A percentile compares a stretch with the other conserved stretches of the same genome.
Evolutionary conservation across 352 stramenopile genomes (phyloP).

Genomic region (Phytophthora macrochlamydospora): DNA sequence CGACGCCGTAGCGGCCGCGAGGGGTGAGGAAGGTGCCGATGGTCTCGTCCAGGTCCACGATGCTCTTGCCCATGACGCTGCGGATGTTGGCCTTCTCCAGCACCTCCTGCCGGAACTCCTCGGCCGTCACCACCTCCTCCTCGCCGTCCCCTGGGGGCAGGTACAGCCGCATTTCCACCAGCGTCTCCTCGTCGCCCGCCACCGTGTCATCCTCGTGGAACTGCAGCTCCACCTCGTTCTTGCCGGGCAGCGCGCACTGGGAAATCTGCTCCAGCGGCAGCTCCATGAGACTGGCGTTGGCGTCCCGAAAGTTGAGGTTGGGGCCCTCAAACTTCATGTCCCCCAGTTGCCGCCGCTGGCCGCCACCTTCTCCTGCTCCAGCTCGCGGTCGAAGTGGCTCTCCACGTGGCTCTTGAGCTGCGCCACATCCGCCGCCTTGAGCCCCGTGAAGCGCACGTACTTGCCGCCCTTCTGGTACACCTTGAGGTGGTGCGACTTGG

Average conservation of each 20-base stretch:
- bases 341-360: slow-evolving; percentile 93
- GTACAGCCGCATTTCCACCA: slow-evolving; percentile 97
- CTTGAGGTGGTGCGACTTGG: slow-evolving; percentile 86
- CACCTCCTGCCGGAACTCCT: slow-evolving; percentile 86
- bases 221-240: slow-evolving; percentile 99
- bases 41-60: slow-evolving; percentile 96
- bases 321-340: slow-evolving; percentile 93
- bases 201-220: slow-evolving; percentile 98
- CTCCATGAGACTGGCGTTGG: slow-evolving; percentile 74
- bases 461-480: slow-evolving; percentile 86
- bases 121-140: slow-evolving; percentile 64
- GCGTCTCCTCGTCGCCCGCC: slow-evolving; percentile 92
- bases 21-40: slow-evolving; percentile 99
- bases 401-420: slow-evolving; percentile 70
- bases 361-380: slow-evolving; percentile 92
- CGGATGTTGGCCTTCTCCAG: slow-evolving; percentile 86
- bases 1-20: slow-evolving; percentile 96
- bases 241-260: slow-evolving; percentile 93
- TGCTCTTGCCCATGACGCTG: slow-evolving; percentile 95
- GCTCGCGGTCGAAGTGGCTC: slow-evolving; percentile 86
- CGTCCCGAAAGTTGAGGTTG: slow-evolving; percentile 82
- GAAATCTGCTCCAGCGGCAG: slow-evolving; percentile 80
- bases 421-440: slow-evolving; percentile 72
- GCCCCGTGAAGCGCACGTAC: slow-evolving; percentile 85
- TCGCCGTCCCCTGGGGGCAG: slow-evolving; percentile 81